Evolutionary conservation across 2,329 filamentous ascomycete species (phyloP).

Genomic region (Neonectria hederae): DNA sequence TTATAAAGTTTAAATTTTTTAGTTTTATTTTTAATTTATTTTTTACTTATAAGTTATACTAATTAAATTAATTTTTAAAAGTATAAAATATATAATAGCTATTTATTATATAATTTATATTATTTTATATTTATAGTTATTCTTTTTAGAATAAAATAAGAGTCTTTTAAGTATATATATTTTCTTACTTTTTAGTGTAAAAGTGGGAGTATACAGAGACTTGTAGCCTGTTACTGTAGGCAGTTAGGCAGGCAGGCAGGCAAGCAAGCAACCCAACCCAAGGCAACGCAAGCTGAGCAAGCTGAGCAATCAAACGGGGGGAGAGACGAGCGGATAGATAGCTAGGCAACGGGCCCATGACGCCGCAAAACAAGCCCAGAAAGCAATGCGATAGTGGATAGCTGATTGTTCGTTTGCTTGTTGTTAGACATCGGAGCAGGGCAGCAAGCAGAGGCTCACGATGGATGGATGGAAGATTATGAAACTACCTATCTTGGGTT

Average conservation of each 20-base stretch:
- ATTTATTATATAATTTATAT: no score
- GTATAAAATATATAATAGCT: no score
- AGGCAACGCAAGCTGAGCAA: background rate
- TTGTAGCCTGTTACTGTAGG: no score
- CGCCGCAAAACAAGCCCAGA: background rate
- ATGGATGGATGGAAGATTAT: conserved; percentile 1
- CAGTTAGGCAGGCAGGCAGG: background rate
- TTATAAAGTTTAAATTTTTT: no score
- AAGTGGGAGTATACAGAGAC: no score
- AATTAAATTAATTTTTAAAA: no score
- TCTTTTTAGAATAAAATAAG: no score
- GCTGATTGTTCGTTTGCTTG: background rate
- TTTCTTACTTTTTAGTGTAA: no score
- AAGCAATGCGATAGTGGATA: background rate
- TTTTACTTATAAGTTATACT: no score
- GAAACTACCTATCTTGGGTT: background rate
- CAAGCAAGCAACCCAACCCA: conserved; percentile 3
- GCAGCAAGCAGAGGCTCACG: conserved; percentile 2
- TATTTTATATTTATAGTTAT: no score
- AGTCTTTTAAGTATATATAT: no score
- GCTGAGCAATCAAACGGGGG: background rate
- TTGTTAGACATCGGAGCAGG: background rate
- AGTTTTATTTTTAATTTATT: no score
- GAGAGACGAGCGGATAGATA: background rate
- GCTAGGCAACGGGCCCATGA: background rate